phyloP scores from a whole-genome alignment of 2,329 filamentous ascomycete genomes.

The Nigrospora sphaerica region DNA sequence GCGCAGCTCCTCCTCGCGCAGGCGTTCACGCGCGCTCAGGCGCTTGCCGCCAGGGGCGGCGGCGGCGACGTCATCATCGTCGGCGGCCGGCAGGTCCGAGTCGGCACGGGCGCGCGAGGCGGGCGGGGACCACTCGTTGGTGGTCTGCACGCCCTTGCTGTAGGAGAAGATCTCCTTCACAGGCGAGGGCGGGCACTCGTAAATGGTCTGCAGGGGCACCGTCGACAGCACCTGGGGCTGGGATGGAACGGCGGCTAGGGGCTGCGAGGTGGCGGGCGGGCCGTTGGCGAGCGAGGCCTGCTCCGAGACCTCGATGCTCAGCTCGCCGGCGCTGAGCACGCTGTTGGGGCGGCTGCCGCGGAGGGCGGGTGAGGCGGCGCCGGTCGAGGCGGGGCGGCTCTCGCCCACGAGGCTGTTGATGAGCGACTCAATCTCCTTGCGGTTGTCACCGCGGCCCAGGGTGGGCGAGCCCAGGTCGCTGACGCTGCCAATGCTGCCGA shows the following conservation, averaged over 20 bases:
- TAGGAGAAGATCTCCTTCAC: slow-evolving; percentile 87
- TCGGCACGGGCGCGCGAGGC: slow-evolving; percentile 45
- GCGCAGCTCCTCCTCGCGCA: slow-evolving; percentile 76
- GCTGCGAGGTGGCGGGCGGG: slow-evolving; percentile 12
- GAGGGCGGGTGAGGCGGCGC: slow-evolving; percentile 57
- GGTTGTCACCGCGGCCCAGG: slow-evolving; percentile 60
- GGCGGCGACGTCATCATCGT: slow-evolving; percentile 48
- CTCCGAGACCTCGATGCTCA: slow-evolving; percentile 69
- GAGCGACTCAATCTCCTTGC: slow-evolving; percentile 74
- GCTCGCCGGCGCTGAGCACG: slow-evolving; percentile 72
- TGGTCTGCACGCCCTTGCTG: slow-evolving; percentile 93
- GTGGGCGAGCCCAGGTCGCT: slow-evolving; percentile 59
- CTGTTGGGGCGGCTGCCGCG: slow-evolving; percentile 78
- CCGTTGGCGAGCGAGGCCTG: slow-evolving; percentile 39
- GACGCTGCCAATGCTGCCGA: slow-evolving; percentile 47
- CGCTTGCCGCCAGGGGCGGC: slow-evolving; percentile 62
- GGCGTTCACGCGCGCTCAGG: slow-evolving; percentile 69
- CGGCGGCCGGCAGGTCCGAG: slow-evolving; percentile 48
- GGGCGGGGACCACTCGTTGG: slow-evolving; percentile 61
- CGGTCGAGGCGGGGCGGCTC: slow-evolving; percentile 63
- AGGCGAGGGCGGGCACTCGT: slow-evolving; percentile 70
- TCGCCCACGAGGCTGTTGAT: slow-evolving; percentile 80
- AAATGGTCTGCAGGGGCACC: slow-evolving; percentile 66
- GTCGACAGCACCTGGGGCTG: slow-evolving; percentile 66
- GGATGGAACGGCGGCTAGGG: slow-evolving; percentile 20